phyloP scores from a whole-genome alignment of 1,284 basidiomycete genomes.

The Ceratobasidium theobromae region DNA sequence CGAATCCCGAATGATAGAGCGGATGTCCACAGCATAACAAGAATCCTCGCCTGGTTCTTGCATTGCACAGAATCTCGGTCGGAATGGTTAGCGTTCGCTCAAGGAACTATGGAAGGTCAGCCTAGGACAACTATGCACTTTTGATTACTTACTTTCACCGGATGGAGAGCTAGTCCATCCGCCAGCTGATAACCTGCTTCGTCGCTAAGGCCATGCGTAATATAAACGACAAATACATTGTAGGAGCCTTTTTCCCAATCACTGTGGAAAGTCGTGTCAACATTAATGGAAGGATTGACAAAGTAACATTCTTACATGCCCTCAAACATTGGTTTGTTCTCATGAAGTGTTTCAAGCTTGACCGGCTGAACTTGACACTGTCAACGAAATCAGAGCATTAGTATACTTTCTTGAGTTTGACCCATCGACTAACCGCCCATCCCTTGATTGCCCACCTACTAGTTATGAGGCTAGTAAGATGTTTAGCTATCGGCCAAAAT shows the following conservation, averaged over 20 bases:
- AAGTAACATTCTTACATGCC: too few relatives aligned
- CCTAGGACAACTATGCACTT: too few relatives aligned
- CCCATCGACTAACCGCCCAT: not conserved
- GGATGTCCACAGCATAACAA: too few relatives aligned
- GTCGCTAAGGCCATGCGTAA: slow-evolving; percentile 14
- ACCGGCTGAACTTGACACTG: not conserved
- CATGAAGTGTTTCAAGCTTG: not conserved
- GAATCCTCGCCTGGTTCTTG: too few relatives aligned
- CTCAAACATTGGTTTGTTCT: not conserved
- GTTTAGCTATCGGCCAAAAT: slow-evolving; percentile 7
- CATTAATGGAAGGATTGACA: not conserved
- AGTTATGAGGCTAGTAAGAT: not conserved
- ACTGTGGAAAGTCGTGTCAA: not conserved
- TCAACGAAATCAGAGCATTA: not conserved
- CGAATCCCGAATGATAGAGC: too few relatives aligned
- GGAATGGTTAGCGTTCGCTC: too few relatives aligned
- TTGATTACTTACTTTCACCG: not conserved
- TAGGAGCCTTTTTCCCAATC: not conserved
- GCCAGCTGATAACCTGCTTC: slow-evolving; percentile 18
- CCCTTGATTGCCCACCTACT: not conserved
- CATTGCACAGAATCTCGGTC: too few relatives aligned
- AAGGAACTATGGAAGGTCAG: too few relatives aligned
- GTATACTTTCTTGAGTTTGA: not conserved
- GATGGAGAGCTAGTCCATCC: not conserved
- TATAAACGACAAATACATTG: not conserved